Evolutionary conservation across 192 early-diverging fungal genomes (phyloP).

Genomic region (Backusella psychrophila): DNA sequence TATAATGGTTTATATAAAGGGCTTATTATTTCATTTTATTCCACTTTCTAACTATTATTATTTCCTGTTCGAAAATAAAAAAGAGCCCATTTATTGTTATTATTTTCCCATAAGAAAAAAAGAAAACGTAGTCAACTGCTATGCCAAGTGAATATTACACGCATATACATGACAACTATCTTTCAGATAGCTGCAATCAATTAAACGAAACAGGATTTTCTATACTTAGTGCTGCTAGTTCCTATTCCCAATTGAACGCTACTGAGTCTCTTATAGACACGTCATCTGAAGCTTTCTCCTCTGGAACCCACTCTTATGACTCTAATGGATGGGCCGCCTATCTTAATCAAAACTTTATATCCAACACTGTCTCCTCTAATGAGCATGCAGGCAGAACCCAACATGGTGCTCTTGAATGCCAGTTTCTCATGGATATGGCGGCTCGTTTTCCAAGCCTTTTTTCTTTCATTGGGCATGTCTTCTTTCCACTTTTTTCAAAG

Average conservation of each 20-base stretch:
- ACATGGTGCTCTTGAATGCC: background rate
- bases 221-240: background rate
- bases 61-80: background rate
- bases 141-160: background rate
- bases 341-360: background rate
- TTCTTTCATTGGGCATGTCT: slow-evolving; percentile 9
- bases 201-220: background rate
- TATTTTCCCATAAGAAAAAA: background rate
- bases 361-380: background rate
- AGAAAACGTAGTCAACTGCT: background rate
- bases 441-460: slow-evolving; percentile 6
- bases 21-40: background rate
- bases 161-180: background rate
- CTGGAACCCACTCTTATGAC: background rate
- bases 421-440: background rate
- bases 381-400: background rate
- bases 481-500: slow-evolving; percentile 5
- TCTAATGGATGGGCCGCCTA: background rate
- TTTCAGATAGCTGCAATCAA: background rate
- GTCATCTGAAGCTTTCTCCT: background rate
- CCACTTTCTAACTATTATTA: background rate
- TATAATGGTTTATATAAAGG: background rate
- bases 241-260: background rate
- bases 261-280: background rate
- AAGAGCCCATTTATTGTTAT: background rate